These are phyloP conservation scores for Aspergillus incahuasiensis DNA, from an alignment of 495 filamentous ascomycete genomes.

Conservation along the genomic window DNA sequence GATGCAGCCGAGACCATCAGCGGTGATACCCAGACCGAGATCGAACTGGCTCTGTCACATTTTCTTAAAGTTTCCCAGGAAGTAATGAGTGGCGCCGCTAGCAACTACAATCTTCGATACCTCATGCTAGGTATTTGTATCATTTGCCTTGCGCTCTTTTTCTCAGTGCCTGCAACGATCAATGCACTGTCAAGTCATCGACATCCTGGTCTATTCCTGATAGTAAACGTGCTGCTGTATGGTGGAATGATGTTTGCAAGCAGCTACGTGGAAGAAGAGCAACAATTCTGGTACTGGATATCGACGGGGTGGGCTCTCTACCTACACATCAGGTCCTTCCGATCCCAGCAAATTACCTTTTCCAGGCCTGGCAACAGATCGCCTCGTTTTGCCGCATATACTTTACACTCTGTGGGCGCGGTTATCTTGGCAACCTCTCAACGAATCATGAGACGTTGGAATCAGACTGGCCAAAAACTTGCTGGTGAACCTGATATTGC, in stretches of 20 bases:
- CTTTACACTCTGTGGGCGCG: slow-evolving; percentile 14
- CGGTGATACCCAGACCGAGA: slow-evolving; percentile 9
- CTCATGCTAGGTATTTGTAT: slow-evolving; percentile 53
- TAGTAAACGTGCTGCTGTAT: slow-evolving; percentile 52
- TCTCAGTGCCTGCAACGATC: slow-evolving; percentile 28
- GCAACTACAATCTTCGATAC: slow-evolving; percentile 73
- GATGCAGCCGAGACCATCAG: not conserved
- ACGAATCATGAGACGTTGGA: slow-evolving; percentile 74
- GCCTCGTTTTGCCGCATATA: not conserved
- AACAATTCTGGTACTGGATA: slow-evolving; percentile 96
- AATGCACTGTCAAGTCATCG: slow-evolving; percentile 17
- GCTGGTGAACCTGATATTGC: slow-evolving; percentile 84
- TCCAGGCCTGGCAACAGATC: not conserved
- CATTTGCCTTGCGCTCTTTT: slow-evolving; percentile 36
- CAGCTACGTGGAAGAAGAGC: slow-evolving; percentile 97
- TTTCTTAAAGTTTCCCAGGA: slow-evolving; percentile 68
- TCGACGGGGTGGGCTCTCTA: slow-evolving; percentile 71
- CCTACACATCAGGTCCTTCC: slow-evolving; percentile 51
- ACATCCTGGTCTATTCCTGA: slow-evolving; percentile 28
- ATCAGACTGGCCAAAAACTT: slow-evolving; percentile 94
- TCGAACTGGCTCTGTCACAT: slow-evolving; percentile 30
- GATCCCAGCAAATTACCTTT: not conserved
- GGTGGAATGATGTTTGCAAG: slow-evolving; percentile 93
- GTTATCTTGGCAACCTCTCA: slow-evolving; percentile 37
- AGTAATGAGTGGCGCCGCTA: slow-evolving; percentile 78